These are phyloP conservation scores for Lachancea meyersii DNA, from an alignment of 805 yeast genomes.

Conservation along the genomic window DNA sequence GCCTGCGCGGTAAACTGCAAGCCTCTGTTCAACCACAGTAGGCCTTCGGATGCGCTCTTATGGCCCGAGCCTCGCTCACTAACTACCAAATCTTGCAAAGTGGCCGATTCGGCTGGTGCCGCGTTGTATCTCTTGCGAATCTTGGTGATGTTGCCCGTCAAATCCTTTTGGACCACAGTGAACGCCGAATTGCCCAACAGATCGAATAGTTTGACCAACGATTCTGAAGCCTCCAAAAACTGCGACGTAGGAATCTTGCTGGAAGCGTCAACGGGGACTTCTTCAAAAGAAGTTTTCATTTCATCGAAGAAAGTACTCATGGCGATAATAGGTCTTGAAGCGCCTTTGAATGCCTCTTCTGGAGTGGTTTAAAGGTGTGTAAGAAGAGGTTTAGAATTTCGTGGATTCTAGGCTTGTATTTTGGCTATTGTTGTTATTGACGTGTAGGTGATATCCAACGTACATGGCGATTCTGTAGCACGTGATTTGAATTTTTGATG, in stretches of 20 bases:
- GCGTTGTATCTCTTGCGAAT: conserved; percentile 59
- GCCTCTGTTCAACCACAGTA: conserved; percentile 81
- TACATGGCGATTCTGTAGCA: too few relatives aligned
- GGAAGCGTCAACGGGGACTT: conserved; percentile 56
- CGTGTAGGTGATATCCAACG: too few relatives aligned
- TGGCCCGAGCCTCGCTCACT: conserved; percentile 58
- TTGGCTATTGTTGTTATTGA: background rate
- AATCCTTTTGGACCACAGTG: conserved; percentile 76
- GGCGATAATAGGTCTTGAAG: background rate
- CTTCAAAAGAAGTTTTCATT: conserved; percentile 66
- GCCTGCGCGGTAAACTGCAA: conserved; percentile 87
- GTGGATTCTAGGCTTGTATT: too few relatives aligned
- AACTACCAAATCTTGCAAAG: conserved; percentile 72
- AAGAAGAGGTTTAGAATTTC: too few relatives aligned
- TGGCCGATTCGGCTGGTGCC: conserved; percentile 55
- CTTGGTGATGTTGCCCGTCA: conserved; percentile 80
- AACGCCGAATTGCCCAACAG: conserved; percentile 81
- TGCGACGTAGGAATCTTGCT: conserved; percentile 64
- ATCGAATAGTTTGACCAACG: conserved; percentile 74
- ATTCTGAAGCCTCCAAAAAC: conserved; percentile 78
- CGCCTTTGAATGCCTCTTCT: background rate
- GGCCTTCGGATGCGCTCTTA: conserved; percentile 84
- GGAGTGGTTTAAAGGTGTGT: too few relatives aligned
- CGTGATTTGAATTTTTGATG: too few relatives aligned
- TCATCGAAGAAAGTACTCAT: conserved; percentile 80